Evolutionary conservation across 345 rosid species (phyloP), one percentile per base, ranked within the genome.

Genomic region (Noccaea caerulescens): DNA sequence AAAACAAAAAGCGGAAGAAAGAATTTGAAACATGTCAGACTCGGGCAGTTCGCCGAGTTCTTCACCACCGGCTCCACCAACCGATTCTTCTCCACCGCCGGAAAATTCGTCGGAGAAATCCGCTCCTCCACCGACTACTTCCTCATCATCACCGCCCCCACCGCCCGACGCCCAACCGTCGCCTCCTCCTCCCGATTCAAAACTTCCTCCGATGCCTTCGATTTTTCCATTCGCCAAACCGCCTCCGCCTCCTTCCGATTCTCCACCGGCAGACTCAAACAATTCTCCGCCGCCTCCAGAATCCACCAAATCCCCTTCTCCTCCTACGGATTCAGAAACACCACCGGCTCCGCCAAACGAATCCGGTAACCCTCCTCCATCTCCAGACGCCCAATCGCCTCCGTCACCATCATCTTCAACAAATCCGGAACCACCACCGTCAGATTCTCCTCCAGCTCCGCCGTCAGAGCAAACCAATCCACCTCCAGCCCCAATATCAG

Each of bases 41-140:
- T 82, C 82, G 60, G 84, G n/a, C 45, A 54, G 8, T 14, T 38
- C 79, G 63, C 80, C 86, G 78, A 75, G 80, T 71, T 63, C 82
- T 68, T 74, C 84, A 13, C 72, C 78, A 7, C 77, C 77, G 10
- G 72, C 66, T 8, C 72, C 78, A 58, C 60, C 76, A 9, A 63
- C 67, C 2, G 67, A 45, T 47, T 14, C 67, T 0, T 14, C 45
- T 63, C 72, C 78, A 0, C 75, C 78, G 0, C 66, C 78, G 20
- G 69, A 41, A 2, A 20, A 1, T 49, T 53, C 80, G 1, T 5
- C 62, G 0, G 58, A 4, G 8, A 41, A 14, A 0, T 32, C 72
- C 1, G 30, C 73, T 42, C 74, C 62, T 68, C 74, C 84, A 3
- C 77, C 81, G 3, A 14, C 74, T 11, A 42, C 32, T 20, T 11